These are phyloP conservation scores for Trichoderma citrinoviride DNA, from an alignment of 2,329 filamentous ascomycete species.

Conservation along the genomic window DNA sequence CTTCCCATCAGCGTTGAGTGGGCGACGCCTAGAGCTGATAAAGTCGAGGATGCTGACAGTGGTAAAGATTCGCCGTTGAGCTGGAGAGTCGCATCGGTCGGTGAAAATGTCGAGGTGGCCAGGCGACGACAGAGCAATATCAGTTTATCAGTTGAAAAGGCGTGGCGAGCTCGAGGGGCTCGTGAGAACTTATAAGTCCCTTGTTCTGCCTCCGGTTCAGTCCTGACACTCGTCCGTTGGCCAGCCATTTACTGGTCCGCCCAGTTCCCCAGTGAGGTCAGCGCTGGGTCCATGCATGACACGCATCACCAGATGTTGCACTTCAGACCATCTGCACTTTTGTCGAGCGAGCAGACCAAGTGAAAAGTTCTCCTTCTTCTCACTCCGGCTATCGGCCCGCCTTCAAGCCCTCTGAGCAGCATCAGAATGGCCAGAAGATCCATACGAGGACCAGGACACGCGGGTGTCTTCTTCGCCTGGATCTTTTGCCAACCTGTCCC, in stretches of 20 bases:
- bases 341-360: neutral
- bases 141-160: neutral
- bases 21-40: neutral
- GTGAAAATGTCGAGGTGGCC: neutral
- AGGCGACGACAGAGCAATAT: neutral
- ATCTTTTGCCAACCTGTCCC: neutral
- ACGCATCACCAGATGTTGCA: neutral
- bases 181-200: neutral
- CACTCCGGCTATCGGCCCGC: neutral
- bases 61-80: neutral
- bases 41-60: neutral
- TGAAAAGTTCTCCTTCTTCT: neutral
- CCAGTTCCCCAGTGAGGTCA: slow-evolving; percentile 1
- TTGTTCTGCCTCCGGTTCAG: neutral
- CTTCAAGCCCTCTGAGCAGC: neutral
- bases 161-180: neutral
- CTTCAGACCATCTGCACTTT: neutral
- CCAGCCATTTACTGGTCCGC: neutral
- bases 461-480: neutral
- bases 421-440: neutral
- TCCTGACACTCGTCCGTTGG: neutral
- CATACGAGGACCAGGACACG: neutral
- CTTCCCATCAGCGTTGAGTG: neutral
- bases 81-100: neutral
- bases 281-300: slow-evolving; percentile 8